Evolutionary conservation across 345 rosid species (phyloP), one percentile per base, ranked within the genome.

Genomic region (Salix brachista): DNA sequence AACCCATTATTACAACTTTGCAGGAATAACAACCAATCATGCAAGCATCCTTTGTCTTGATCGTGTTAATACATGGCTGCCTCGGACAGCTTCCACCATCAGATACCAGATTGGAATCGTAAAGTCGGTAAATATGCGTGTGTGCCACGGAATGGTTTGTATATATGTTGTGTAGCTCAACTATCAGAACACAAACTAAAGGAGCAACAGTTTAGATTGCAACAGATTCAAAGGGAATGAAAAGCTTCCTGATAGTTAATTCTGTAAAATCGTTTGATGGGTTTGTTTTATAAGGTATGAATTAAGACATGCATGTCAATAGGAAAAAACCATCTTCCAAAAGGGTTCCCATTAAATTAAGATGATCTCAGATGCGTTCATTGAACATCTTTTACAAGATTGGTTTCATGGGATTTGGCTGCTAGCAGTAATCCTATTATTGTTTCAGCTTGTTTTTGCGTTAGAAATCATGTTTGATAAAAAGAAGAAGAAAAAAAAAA

Each of bases 171-270:
- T 21, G n/a, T 52, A 72, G 42, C 2, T 37, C 16, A 52, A 68
- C 32, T 58, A 28, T 76, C 9, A 14, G 70, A 60, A 61, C 23
- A 12, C 14, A 25, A 4, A 39, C 21, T 30, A 58, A 65, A 60
- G 48, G 6, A 3, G 41, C 50, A 46, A n/a, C 39, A 67, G 56
- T 50, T 30, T 61, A 64, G 72, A 71, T 66, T 77, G 75, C 75
- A 75, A 64, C 70, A 21, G 70, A 64, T 64, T 26, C 10, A 17
- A 64, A 9, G 62, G 65, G 56, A 65, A 54, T 54, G 65, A 52
- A 77, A 46, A 18, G 23, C 72, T 66, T 50, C 34, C 11, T 39
- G 19, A 14, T 54, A 17, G 65, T 67, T 52, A 65, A 56, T 36
- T 25, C 37, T 65, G 70, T 65, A 64, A 50, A 65, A 42, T 69